phyloP scores from a whole-genome alignment of 2,329 filamentous ascomycete species.

The Hortaea sp. region DNA sequence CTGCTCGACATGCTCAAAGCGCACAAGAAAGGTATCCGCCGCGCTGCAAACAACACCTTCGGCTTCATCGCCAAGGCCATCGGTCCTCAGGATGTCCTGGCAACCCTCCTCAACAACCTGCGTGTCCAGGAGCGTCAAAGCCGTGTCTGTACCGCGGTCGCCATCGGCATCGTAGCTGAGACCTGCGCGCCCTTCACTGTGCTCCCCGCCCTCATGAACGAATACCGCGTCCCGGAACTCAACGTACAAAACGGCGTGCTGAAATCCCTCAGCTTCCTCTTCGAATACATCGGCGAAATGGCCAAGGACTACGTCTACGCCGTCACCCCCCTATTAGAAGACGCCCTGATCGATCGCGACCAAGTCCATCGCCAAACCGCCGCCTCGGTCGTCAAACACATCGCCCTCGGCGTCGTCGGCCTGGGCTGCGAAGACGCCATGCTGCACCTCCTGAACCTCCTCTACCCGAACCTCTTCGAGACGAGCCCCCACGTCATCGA shows the following conservation, averaged over 20 bases:
- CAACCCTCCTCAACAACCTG: conserved; percentile 90
- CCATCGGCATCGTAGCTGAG: conserved; percentile 96
- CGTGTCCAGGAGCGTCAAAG: conserved; percentile 96
- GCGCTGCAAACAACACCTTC: conserved; percentile 98
- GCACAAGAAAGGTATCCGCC: conserved; percentile 97
- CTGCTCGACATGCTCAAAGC: conserved; percentile 98
- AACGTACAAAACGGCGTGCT: conserved; percentile 98
- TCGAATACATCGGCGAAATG: conserved; percentile 99
- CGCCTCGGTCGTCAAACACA: conserved; percentile 93
- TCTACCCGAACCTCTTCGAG: conserved; percentile 96
- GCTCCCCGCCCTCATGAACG: conserved; percentile 97
- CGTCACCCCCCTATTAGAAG: conserved; percentile 87
- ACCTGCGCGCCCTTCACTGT: conserved; percentile 98
- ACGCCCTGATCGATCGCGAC: conserved; percentile 93
- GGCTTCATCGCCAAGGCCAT: conserved; percentile 99
- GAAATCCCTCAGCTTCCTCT: conserved; percentile 92
- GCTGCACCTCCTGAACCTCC: conserved; percentile 90
- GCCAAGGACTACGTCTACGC: conserved; percentile 98
- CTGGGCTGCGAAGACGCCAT: conserved; percentile 97
- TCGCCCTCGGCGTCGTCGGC: conserved; percentile 93
- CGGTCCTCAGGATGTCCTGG: conserved; percentile 91
- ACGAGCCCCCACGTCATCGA: conserved; percentile 98
- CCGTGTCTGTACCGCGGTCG: conserved; percentile 95
- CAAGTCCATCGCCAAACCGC: conserved; percentile 97
- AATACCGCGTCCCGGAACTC: conserved; percentile 94